These are phyloP conservation scores for Pyrenopolyporus hunteri DNA, from an alignment of 495 filamentous ascomycete species.

Conservation along the genomic window DNA sequence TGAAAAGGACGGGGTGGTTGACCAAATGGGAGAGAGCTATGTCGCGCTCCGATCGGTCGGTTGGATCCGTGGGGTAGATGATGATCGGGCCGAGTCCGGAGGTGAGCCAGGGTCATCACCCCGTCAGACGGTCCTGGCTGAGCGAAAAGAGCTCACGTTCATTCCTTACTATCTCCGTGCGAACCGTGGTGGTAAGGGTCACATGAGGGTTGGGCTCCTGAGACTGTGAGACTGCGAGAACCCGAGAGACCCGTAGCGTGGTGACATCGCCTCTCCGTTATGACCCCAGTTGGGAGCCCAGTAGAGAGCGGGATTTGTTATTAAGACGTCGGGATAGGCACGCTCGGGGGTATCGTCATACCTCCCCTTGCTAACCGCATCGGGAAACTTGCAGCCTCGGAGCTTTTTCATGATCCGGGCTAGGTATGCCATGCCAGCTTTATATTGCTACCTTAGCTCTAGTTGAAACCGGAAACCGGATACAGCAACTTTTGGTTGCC, in stretches of 20 bases:
- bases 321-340: slow-evolving; percentile 26
- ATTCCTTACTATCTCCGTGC: slow-evolving; percentile 59
- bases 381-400: slow-evolving; percentile 32
- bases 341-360: slow-evolving; percentile 20
- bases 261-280: slow-evolving; percentile 31
- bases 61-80: slow-evolving; percentile 37
- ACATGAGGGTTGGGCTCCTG: slow-evolving; percentile 55
- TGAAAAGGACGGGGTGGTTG: slow-evolving; percentile 43
- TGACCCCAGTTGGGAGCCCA: too few relatives aligned
- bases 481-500: slow-evolving; percentile 23
- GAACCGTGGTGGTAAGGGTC: slow-evolving; percentile 58
- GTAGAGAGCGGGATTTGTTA: slow-evolving; percentile 22
- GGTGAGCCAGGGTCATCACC: slow-evolving; percentile 39
- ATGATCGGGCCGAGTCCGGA: slow-evolving; percentile 30
- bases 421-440: slow-evolving; percentile 19
- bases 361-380: slow-evolving; percentile 29
- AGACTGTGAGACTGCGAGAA: slow-evolving; percentile 22
- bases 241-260: slow-evolving; percentile 12
- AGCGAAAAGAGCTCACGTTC: slow-evolving; percentile 48
- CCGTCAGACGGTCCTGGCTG: slow-evolving; percentile 20
- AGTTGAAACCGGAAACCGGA: slow-evolving; percentile 32
- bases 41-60: slow-evolving; percentile 41
- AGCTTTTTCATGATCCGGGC: slow-evolving; percentile 27
- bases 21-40: slow-evolving; percentile 42
- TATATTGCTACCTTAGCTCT: slow-evolving; percentile 23